Base-by-base conservation (phyloP, 2,329 filamentous ascomycete genomes). In the Cladosporium sp. region DNA sequence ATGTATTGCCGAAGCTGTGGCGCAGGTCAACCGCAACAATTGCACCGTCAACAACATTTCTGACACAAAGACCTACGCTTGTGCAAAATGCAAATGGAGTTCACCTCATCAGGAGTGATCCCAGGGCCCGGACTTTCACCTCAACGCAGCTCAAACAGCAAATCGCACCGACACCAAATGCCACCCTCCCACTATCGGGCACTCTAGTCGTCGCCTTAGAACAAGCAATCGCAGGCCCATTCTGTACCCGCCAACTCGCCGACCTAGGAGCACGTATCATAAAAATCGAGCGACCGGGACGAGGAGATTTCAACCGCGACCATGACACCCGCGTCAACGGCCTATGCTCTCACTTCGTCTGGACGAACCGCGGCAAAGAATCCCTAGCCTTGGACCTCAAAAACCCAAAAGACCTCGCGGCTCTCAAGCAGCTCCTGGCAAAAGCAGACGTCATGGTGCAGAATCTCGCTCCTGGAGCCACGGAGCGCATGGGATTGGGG, bases 321-420 rank as follows among this genome's bases (percentile, higher is more conserved):
- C 78, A 78, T 53, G 77, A 79, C 57, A 69, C 62, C 0, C 70
- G 76, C 7, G 75, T 78, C 2, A 67, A 71, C 7, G 76, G 76
- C 0, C 62, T 77, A 12, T 66, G 74, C 0, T 79, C 77, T 0
- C 76, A 79, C 56, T 79, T 79, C 50, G 69, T 79, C n/a, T 79
- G 77, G 76, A 67, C 72, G 0, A 79, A 78, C 53, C 69, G 77
- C 18, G 76, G 75, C 6, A 79, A 79, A 47, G 75, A 79, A 57
- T 77, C 73, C 41, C 60, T 79, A 7, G 74, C 74, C 0, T 66
- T 79, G 0, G 71, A 79, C 36, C 55, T 79, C 13, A 79, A 79
- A 53, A 57, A 69, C 9, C 54, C 67, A 0, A 59, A 63, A 5
- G 72, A 78, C 38, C 67, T 77, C 39, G 54, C 59, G 0, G 59